Percentiles rank a stretch among this genome's conserved stretches.
These are phyloP conservation scores for Leishmania lainsoni DNA, from an alignment of 208 protist genomes.

Conservation along the genomic window DNA sequence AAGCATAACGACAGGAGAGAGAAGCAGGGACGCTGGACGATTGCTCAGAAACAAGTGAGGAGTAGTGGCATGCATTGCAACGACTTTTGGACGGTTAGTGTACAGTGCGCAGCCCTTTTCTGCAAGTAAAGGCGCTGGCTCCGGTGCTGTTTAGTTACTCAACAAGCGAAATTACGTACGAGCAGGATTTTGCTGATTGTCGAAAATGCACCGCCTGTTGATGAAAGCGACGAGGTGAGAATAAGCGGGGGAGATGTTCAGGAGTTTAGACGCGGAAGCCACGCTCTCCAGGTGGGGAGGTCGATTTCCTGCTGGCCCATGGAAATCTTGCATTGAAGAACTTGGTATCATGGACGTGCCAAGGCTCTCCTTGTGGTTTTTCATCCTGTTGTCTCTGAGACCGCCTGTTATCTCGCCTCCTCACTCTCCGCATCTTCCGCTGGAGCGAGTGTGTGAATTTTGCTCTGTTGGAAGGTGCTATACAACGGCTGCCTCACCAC, in stretches of 20 bases:
- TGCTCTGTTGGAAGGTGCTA: not conserved
- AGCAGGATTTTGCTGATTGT: not conserved
- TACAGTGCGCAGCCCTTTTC: not conserved
- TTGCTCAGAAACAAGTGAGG: not conserved
- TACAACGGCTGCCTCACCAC: not conserved
- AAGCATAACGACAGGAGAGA: not conserved
- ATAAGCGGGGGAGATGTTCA: not conserved
- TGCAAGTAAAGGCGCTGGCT: not conserved
- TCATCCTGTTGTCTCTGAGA: not conserved
- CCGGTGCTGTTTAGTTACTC: not conserved
- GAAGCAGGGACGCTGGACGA: not conserved
- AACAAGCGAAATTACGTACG: not conserved
- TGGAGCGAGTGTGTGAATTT: not conserved
- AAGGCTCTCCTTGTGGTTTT: not conserved
- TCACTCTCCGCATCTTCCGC: not conserved
- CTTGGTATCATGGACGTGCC: not conserved
- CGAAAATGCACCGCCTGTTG: not conserved
- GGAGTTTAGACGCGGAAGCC: not conserved
- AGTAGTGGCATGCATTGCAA: not conserved
- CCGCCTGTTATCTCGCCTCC: not conserved
- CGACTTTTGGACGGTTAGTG: too few relatives aligned
- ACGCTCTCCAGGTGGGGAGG: not conserved
- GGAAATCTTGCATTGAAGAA: too few relatives aligned
- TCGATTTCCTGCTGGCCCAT: not conserved
- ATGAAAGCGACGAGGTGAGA: not conserved